These are phyloP conservation scores for Crithidia expoeki DNA, from an alignment of 208 protist genomes.

Conservation along the genomic window DNA sequence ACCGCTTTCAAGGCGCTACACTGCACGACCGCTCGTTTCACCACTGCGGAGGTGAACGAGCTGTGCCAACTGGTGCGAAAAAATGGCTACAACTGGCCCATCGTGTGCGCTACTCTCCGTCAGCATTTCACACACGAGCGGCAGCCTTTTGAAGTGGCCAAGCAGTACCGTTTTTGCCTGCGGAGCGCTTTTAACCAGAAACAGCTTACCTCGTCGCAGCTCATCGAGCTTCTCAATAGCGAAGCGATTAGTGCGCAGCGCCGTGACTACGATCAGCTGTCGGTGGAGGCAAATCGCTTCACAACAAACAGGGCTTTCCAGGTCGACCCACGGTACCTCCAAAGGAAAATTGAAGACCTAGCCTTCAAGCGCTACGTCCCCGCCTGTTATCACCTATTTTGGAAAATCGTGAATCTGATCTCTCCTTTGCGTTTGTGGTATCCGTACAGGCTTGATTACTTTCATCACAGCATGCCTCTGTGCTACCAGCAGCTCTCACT, in stretches of 20 bases:
- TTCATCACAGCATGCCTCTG: constrained; percentile 24
- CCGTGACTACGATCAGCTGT: constrained; percentile 20
- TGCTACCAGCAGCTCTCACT: constrained; percentile 39
- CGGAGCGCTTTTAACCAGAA: constrained; percentile 30
- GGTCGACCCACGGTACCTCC: constrained; percentile 20
- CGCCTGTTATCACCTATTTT: constrained; percentile 27
- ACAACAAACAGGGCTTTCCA: constrained; percentile 13
- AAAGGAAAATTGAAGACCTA: constrained; percentile 13
- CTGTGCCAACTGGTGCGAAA: constrained; percentile 26
- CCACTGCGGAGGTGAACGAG: constrained; percentile 28
- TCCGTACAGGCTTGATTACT: constrained; percentile 17
- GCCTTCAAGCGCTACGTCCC: constrained; percentile 20
- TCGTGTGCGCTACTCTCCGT: constrained; percentile 26
- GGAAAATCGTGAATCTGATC: constrained; percentile 32
- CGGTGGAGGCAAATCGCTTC: constrained; percentile 20
- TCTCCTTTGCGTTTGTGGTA: constrained; percentile 12
- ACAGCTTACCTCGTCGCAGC: constrained; percentile 13
- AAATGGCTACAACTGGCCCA: constrained; percentile 35
- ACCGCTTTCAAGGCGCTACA: constrained; percentile 8
- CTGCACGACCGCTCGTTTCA: neutral
- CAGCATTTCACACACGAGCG: constrained; percentile 26
- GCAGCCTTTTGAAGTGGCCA: constrained; percentile 46
- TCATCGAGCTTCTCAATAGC: constrained; percentile 5
- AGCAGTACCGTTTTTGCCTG: constrained; percentile 38
- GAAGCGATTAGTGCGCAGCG: neutral